Conservation (phyloP, 306 rosid species). For the Trichosanthes cucumerina region DNA sequence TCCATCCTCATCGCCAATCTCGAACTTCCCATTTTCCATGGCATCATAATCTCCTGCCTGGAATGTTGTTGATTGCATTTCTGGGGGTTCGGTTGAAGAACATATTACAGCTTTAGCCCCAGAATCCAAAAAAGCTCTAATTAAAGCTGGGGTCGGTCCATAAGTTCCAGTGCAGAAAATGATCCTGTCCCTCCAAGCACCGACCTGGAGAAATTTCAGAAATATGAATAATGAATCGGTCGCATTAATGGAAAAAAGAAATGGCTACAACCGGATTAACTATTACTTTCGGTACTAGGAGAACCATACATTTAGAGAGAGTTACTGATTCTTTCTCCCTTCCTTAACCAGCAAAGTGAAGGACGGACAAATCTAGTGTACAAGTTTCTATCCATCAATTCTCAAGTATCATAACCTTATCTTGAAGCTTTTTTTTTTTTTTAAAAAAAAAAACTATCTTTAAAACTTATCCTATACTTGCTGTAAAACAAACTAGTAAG, state of each 20-base stretch:
- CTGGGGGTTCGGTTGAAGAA: slow-evolving; percentile 72
- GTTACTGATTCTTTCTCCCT: background rate
- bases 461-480: background rate
- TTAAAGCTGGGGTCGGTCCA: slow-evolving; percentile 66
- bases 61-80: slow-evolving; percentile 33
- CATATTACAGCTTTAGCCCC: slow-evolving; percentile 92
- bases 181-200: slow-evolving; percentile 99
- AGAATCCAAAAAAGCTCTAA: slow-evolving; percentile 69
- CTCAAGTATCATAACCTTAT: background rate
- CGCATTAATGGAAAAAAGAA: slow-evolving; percentile 7
- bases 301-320: background rate
- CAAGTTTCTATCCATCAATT: background rate
- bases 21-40: slow-evolving; percentile 73
- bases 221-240: slow-evolving; percentile 6
- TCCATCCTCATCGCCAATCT: slow-evolving; percentile 83
- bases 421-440: background rate
- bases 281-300: background rate
- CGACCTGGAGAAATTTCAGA: slow-evolving; percentile 49
- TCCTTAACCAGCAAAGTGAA: background rate
- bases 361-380: background rate
- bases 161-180: slow-evolving; percentile 72
- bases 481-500: background rate
- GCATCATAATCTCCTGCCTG: slow-evolving; percentile 40
- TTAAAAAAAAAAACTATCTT: background rate
- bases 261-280: slow-evolving; percentile 4